Conservation (phyloP, 306 rosid species). For the Sphenostylis stenocarpa region DNA sequence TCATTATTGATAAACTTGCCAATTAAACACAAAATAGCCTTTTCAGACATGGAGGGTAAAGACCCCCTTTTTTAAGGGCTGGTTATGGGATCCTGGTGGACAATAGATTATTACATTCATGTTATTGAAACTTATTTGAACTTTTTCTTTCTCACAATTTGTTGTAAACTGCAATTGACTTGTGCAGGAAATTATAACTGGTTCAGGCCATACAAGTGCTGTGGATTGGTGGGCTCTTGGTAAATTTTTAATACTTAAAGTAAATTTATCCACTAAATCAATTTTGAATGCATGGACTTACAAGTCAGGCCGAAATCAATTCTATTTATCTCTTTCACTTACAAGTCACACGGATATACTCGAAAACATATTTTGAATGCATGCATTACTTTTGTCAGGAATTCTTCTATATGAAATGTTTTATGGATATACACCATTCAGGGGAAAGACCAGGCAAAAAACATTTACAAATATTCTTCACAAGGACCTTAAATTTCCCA, state of each 20-base stretch:
- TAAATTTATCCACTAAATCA: neutral
- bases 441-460: slow-evolving; percentile 91
- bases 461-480: slow-evolving; percentile 91
- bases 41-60: neutral
- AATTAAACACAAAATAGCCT: neutral
- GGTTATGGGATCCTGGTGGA: neutral
- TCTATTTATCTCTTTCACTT: neutral
- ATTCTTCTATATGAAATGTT: slow-evolving; percentile 90
- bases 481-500: slow-evolving; percentile 89
- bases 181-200: slow-evolving; percentile 91
- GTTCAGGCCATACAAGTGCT: slow-evolving; percentile 95
- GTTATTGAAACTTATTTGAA: slow-evolving; percentile 9
- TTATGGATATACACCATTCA: slow-evolving; percentile 89
- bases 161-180: slow-evolving; percentile 9
- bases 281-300: neutral
- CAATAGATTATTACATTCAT: neutral
- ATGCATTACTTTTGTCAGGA: slow-evolving; percentile 40
- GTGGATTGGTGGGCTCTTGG: slow-evolving; percentile 99
- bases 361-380: neutral
- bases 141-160: neutral
- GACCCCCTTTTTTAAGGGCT: neutral
- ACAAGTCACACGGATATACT: neutral
- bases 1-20: neutral
- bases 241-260: slow-evolving; percentile 33
- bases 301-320: neutral